Evolutionary conservation across 177 flowering plant genomes (phyloP), one percentile per base, ranked within the genome.

Genomic region (Tripterygium wilfordii): DNA sequence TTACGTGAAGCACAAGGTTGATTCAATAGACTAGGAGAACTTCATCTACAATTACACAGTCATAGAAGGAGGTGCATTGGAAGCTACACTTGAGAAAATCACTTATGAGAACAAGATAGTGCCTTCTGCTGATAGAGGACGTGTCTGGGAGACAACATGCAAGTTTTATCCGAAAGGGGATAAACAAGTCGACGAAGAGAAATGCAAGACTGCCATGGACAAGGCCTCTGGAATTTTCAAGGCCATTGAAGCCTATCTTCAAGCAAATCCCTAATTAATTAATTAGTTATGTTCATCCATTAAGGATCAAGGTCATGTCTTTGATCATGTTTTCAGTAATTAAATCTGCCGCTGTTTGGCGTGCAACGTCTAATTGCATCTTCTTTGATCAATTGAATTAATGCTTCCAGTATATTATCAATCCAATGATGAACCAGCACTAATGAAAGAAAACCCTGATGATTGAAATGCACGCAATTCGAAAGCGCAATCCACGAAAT

Each of bases 381-480:
- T n/a, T n/a, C n/a, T n/a, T n/a, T n/a, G n/a, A n/a, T n/a, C n/a
- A n/a, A n/a, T n/a, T n/a, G n/a, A n/a, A n/a, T n/a, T n/a, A n/a
- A n/a, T n/a, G n/a, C n/a, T n/a, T n/a, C n/a, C n/a, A n/a, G n/a
- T n/a, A n/a, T n/a, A n/a, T n/a, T n/a, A n/a, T n/a, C n/a, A n/a
- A n/a, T n/a, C n/a, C n/a, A n/a, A n/a, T n/a, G n/a, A n/a, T n/a
- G n/a, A n/a, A n/a, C n/a, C n/a, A n/a, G n/a, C n/a, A n/a, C n/a
- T n/a, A n/a, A n/a, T n/a, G n/a, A n/a, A n/a, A n/a, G n/a, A n/a
- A n/a, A n/a, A n/a, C n/a, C n/a, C n/a, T n/a, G n/a, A n/a, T n/a
- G n/a, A n/a, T n/a, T n/a, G 37, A 84, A 90, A 33, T 80, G 88
- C 70, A 82, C 56, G 57, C 97, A 84, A 70, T 78, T 85, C 27